These are phyloP conservation scores for Podospora appendiculata DNA, from an alignment of 495 filamentous ascomycete species.

Conservation along the genomic window DNA sequence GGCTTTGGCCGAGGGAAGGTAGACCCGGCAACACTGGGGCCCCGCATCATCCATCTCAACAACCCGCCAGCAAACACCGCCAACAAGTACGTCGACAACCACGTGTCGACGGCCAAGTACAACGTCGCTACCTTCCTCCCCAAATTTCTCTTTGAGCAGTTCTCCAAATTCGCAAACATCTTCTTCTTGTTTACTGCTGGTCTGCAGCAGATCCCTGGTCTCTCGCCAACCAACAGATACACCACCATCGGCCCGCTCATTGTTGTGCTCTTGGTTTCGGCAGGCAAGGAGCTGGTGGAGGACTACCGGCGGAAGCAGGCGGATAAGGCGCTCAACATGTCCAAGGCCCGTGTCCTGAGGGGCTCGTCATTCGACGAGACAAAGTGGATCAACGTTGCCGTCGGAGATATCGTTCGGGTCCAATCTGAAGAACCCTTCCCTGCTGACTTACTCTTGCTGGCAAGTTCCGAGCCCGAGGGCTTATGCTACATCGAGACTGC, in stretches of 20 bases:
- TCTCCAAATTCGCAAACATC: conserved; percentile 97
- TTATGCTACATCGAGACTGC: conserved; percentile 99
- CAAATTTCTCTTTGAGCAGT: conserved; percentile 98
- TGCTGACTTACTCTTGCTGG: conserved; percentile 84
- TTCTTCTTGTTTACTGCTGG: conserved; percentile 99
- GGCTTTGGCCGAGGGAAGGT: conserved; percentile 81
- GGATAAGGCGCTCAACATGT: conserved; percentile 81
- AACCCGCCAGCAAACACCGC: conserved; percentile 86
- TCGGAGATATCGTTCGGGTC: conserved; percentile 91
- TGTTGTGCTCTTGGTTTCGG: conserved; percentile 86
- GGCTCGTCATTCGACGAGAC: conserved; percentile 81
- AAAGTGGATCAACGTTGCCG: conserved; percentile 87
- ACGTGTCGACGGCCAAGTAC: conserved; percentile 97
- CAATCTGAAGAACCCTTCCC: conserved; percentile 96
- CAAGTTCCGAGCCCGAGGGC: conserved; percentile 94
- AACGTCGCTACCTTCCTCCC: conserved; percentile 91
- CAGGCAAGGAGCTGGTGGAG: conserved; percentile 89
- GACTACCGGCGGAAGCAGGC: conserved; percentile 86
- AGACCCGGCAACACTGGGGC: conserved; percentile 85
- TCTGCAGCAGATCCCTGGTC: conserved; percentile 89
- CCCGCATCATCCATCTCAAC: conserved; percentile 92
- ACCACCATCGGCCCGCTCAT: conserved; percentile 92
- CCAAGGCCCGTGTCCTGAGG: conserved; percentile 74
- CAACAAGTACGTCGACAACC: conserved; percentile 91
- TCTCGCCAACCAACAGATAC: conserved; percentile 90